These are phyloP conservation scores for Oryza longistaminata DNA, from an alignment of 176 grass and related monocot species.

Conservation along the genomic window DNA sequence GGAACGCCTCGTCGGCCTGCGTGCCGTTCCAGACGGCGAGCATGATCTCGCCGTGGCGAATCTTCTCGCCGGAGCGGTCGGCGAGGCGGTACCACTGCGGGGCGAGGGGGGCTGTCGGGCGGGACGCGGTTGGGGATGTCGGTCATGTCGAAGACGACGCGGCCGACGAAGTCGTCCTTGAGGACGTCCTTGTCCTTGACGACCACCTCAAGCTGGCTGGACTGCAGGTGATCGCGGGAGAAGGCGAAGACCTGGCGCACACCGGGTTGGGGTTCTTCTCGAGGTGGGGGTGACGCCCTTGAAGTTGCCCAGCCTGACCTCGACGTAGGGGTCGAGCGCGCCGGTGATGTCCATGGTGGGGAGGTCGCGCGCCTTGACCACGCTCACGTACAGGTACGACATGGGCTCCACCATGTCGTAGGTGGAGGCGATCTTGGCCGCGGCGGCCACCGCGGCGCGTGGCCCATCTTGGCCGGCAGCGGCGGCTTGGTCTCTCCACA, in stretches of 20 bases:
- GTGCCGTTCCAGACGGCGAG: slow-evolving; percentile 71
- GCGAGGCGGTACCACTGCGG: slow-evolving; percentile 79
- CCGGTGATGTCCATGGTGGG: slow-evolving; percentile 67
- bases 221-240: slow-evolving; percentile 55
- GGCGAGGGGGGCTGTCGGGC: slow-evolving; percentile 74
- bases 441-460: slow-evolving; percentile 10
- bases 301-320: slow-evolving; percentile 83
- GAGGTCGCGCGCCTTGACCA: slow-evolving; percentile 78
- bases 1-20: slow-evolving; percentile 83
- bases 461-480: slow-evolving; percentile 45
- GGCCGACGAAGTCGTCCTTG: slow-evolving; percentile 73
- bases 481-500: slow-evolving; percentile 46
- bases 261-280: slow-evolving; percentile 76
- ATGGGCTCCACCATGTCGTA: slow-evolving; percentile 79
- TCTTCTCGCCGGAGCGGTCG: slow-evolving; percentile 45
- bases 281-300: slow-evolving; percentile 60
- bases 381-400: slow-evolving; percentile 68
- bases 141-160: slow-evolving; percentile 50
- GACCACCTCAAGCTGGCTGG: slow-evolving; percentile 55
- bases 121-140: slow-evolving; percentile 62
- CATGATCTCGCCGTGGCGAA: slow-evolving; percentile 77
- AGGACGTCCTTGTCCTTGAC: slow-evolving; percentile 76
- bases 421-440: slow-evolving; percentile 64
- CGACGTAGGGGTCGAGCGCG: slow-evolving; percentile 78
- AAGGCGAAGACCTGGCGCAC: slow-evolving; percentile 83